Percentiles rank a stretch among this genome's conserved stretches.
Evolutionary conservation across 371 early-diverging fungal species (phyloP).

Genomic region (Rhizomucor pusillus): DNA sequence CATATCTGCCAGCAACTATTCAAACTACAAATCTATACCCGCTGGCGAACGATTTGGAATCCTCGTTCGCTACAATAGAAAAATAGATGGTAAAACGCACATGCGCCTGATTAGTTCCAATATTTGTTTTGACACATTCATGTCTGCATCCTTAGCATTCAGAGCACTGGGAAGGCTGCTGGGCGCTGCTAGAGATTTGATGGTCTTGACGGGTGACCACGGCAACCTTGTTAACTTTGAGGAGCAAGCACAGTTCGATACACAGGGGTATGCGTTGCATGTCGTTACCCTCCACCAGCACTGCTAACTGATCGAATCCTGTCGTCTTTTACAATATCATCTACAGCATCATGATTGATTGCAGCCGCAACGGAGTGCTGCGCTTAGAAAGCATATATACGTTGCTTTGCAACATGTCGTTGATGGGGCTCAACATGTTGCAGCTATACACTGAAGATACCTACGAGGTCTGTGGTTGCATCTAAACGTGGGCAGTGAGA

Average conservation of each 20-base stretch:
- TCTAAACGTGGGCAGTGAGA: too few species aligned
- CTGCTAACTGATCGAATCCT: too few species aligned
- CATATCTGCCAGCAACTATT: constrained; percentile 37
- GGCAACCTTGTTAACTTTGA: constrained; percentile 47
- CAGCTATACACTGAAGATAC: constrained; percentile 92
- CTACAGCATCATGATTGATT: constrained; percentile 79
- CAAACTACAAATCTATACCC: constrained; percentile 26
- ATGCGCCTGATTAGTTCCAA: neutral
- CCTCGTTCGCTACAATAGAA: constrained; percentile 57
- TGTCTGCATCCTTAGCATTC: constrained; percentile 46
- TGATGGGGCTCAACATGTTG: constrained; percentile 83
- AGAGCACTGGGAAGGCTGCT: constrained; percentile 74
- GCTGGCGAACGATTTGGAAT: constrained; percentile 45
- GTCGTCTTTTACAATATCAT: neutral
- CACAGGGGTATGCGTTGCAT: constrained; percentile 46
- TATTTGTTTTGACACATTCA: neutral
- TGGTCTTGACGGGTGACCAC: constrained; percentile 34
- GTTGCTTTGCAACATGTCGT: constrained; percentile 68
- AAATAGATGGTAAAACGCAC: constrained; percentile 55
- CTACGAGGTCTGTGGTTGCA: constrained; percentile 46
- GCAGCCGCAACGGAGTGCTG: constrained; percentile 79
- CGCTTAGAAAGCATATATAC: constrained; percentile 56
- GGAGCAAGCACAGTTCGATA: constrained; percentile 72
- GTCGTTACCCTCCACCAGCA: neutral
- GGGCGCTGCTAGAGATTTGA: constrained; percentile 52